phyloP scores from a whole-genome alignment of 495 filamentous ascomycete species.

The Acidiella bohemica region DNA sequence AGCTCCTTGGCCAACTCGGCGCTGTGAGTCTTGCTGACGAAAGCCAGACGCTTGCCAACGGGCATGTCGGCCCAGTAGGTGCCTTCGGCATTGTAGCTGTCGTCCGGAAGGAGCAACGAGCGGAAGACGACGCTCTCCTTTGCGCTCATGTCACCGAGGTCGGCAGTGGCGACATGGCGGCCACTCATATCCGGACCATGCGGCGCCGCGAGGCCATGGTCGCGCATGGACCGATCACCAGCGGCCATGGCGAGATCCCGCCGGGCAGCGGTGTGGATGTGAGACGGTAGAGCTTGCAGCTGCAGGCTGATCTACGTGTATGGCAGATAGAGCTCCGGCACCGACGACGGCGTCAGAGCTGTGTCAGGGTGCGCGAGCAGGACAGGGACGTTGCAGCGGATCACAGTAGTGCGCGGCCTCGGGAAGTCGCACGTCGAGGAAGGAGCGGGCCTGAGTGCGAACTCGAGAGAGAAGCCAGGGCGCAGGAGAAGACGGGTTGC shows the following conservation, averaged over 20 bases:
- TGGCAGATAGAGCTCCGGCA: no score
- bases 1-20: slow-evolving; percentile 52
- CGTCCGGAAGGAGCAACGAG: slow-evolving; percentile 62
- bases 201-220: slow-evolving; percentile 38
- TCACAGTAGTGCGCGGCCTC: no score
- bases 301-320: no score
- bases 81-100: slow-evolving; percentile 66
- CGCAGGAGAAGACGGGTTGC: no score
- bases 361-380: no score
- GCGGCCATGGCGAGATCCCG: slow-evolving; percentile 3
- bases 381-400: no score
- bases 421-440: no score
- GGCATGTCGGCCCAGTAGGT: slow-evolving; percentile 82
- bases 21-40: slow-evolving; percentile 55
- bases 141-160: slow-evolving; percentile 36
- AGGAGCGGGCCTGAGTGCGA: no score
- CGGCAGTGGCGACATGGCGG: slow-evolving; percentile 22
- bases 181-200: slow-evolving; percentile 30
- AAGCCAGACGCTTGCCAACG: slow-evolving; percentile 48
- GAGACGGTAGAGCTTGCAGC: no score
- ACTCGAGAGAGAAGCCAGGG: no score
- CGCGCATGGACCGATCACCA: slow-evolving; percentile 25
- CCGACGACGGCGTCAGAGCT: no score
- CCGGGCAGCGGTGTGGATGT: no score
- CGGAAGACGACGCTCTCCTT: slow-evolving; percentile 61